Percentiles rank a stretch among this genome's conserved stretches.
phyloP scores from a whole-genome alignment of 78 protist genomes.

The Dictyostelium citrinum region DNA sequence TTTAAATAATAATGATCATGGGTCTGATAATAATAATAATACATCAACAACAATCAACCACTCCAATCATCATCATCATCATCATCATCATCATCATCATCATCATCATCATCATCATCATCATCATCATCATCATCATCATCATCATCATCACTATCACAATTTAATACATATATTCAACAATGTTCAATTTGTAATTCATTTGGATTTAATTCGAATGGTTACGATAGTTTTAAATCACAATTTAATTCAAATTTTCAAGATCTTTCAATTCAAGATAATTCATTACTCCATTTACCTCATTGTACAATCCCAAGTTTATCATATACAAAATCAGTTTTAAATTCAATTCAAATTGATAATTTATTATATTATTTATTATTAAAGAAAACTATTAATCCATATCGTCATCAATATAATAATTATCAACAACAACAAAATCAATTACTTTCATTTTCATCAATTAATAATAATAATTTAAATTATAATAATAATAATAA shows the following conservation, averaged over 20 bases:
- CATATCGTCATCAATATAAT: background rate
- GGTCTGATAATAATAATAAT: too few relatives aligned
- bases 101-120: background rate
- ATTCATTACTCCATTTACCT: background rate
- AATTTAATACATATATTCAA: background rate
- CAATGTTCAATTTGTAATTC: slow-evolving; percentile 38
- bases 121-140: background rate
- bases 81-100: too few relatives aligned
- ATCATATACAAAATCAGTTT: background rate
- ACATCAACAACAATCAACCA: too few relatives aligned
- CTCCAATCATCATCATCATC: too few relatives aligned
- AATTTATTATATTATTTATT: background rate
- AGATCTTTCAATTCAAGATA: slow-evolving; percentile 3
- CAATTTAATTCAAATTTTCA: slow-evolving; percentile 2
- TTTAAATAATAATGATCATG: too few relatives aligned
- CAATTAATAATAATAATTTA: background rate
- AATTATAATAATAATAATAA: background rate
- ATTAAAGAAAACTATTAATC: background rate
- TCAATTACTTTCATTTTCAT: background rate
- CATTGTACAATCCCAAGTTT: slow-evolving; percentile 4
- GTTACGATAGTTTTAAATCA: background rate
- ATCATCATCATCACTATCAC: background rate
- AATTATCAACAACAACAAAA: background rate
- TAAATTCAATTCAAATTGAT: slow-evolving; percentile 34
- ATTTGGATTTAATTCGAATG: slow-evolving; percentile 32